Conservation (phyloP, 345 rosid genomes). For the Boechera retrofracta region DNA sequence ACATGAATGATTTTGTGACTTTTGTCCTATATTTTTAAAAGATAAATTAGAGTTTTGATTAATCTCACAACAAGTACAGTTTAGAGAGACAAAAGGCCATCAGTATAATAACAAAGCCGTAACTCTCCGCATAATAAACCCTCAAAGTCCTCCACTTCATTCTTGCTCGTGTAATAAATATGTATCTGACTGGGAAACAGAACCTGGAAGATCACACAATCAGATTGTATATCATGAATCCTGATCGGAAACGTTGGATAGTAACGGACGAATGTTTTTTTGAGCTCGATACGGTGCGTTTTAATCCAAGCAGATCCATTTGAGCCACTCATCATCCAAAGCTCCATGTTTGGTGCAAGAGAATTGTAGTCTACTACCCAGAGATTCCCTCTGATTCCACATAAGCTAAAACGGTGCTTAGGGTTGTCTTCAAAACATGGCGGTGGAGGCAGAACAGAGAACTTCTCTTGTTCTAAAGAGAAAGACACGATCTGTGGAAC, state of each 20-base stretch:
- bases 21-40: not conserved
- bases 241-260: conserved; percentile 22
- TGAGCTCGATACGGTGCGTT: conserved; percentile 5
- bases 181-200: conserved; percentile 32
- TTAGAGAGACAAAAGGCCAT: conserved; percentile 37
- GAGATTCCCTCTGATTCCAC: conserved; percentile 34
- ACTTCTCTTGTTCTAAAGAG: conserved; percentile 39
- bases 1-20: not conserved
- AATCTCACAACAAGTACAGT: conserved; percentile 6
- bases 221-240: conserved; percentile 37
- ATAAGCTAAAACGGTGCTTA: conserved; percentile 33
- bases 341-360: conserved; percentile 34
- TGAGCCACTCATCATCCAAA: conserved; percentile 33
- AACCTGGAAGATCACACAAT: conserved; percentile 35
- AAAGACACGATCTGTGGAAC: conserved; percentile 40
- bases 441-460: conserved; percentile 37
- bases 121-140: not conserved
- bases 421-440: conserved; percentile 36
- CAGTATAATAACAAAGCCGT: conserved; percentile 29
- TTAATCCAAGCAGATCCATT: conserved; percentile 33
- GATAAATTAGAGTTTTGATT: not conserved
- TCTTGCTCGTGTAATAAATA: conserved; percentile 27
- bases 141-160: conserved; percentile 13
- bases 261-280: conserved; percentile 7
- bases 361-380: conserved; percentile 34